phyloP scores from a whole-genome alignment of 2,329 filamentous ascomycete species.

The Colletotrichum orchidophilum region DNA sequence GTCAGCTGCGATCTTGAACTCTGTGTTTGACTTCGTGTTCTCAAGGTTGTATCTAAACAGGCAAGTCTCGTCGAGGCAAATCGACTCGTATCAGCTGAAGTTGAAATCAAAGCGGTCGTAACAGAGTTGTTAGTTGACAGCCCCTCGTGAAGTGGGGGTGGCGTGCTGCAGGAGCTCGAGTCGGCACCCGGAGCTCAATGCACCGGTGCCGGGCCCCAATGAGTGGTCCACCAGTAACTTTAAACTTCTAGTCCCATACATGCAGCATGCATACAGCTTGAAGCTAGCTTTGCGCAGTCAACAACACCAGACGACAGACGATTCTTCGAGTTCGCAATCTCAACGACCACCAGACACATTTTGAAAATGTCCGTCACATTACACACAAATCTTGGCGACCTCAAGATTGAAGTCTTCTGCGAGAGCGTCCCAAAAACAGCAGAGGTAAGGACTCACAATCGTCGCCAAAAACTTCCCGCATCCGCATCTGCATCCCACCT shows the following conservation, averaged over 20 bases:
- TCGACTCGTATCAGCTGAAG: neutral
- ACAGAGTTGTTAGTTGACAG: neutral
- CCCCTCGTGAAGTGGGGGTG: neutral
- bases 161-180: neutral
- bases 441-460: slow-evolving; percentile 64
- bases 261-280: slow-evolving; percentile 10
- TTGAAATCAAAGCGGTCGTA: neutral
- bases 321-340: neutral
- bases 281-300: neutral
- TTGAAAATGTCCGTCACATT: slow-evolving; percentile 73
- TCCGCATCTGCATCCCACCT: neutral
- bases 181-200: slow-evolving; percentile 17
- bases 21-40: neutral
- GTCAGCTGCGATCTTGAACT: neutral
- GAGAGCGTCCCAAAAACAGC: slow-evolving; percentile 93
- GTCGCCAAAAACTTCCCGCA: neutral
- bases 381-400: slow-evolving; percentile 87
- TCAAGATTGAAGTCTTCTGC: slow-evolving; percentile 97
- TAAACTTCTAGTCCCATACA: neutral
- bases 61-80: neutral
- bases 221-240: neutral
- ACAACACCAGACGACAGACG: neutral
- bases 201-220: neutral
- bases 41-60: neutral
- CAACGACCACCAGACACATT: neutral